Percentiles rank a stretch among this genome's conserved stretches.
Evolutionary conservation across 2,329 filamentous ascomycete species (phyloP).

Genomic region (Exophiala mesophila): DNA sequence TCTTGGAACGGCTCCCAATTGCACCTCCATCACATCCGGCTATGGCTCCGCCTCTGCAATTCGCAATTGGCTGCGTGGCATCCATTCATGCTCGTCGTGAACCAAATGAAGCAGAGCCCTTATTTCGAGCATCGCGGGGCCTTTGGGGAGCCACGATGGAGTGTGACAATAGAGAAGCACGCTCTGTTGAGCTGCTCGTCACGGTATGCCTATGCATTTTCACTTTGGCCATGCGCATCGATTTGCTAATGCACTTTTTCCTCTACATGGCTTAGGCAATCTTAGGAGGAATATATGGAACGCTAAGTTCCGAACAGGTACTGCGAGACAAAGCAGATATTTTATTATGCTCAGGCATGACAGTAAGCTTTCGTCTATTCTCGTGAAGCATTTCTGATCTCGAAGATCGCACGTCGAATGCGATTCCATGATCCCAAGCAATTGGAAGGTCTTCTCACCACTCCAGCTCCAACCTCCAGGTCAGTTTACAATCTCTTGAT

Average conservation of each 20-base stretch:
- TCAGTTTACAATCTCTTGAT: no score
- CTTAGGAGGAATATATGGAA: no score
- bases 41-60: background rate
- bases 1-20: conserved; percentile 4
- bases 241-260: no score
- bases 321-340: no score
- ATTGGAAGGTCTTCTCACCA: background rate
- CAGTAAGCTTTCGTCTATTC: no score
- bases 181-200: conserved; percentile 5
- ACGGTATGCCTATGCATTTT: conserved; percentile 5
- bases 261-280: no score
- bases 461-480: background rate
- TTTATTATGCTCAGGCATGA: no score
- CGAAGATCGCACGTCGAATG: conserved; percentile 8
- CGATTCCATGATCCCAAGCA: conserved; percentile 2
- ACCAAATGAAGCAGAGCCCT: background rate
- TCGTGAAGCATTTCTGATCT: no score
- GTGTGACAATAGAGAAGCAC: conserved; percentile 10
- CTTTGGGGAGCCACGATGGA: conserved; percentile 9
- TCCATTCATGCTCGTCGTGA: background rate
- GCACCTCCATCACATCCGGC: background rate
- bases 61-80: conserved; percentile 7
- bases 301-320: no score
- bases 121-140: background rate
- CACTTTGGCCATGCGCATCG: no score